Conservation (phyloP, 345 rosid genomes). For the Eucalyptus caleyi region DNA sequence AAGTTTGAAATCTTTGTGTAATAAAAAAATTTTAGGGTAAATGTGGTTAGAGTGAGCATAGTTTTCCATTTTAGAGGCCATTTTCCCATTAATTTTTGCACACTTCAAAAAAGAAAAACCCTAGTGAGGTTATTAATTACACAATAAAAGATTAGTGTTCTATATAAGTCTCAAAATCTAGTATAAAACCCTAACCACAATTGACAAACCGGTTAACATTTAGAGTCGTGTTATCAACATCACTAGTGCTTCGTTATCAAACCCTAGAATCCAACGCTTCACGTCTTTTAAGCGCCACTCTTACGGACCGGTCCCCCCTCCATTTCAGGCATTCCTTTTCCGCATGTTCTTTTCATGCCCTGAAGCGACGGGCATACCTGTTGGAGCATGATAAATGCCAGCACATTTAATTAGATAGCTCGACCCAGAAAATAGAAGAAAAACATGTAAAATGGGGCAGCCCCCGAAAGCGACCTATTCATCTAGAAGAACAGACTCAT, state of each 20-base stretch:
- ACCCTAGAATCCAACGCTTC: not conserved
- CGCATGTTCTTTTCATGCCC: not conserved
- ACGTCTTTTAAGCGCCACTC: not conserved
- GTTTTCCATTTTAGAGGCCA: too few relatives aligned
- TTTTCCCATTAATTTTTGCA: not conserved
- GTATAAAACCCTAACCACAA: not conserved
- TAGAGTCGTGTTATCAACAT: not conserved
- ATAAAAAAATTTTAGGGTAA: too few relatives aligned
- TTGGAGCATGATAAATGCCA: not conserved
- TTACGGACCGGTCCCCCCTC: not conserved
- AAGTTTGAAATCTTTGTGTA: too few relatives aligned
- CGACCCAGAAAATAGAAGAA: not conserved
- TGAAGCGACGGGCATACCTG: not conserved
- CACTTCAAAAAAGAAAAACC: not conserved
- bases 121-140: not conserved
- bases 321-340: not conserved
- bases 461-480: not conserved
- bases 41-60: too few relatives aligned
- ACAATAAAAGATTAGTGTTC: fast-evolving
- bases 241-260: not conserved
- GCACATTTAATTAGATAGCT: not conserved
- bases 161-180: not conserved
- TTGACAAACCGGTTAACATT: not conserved
- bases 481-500: not conserved
- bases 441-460: not conserved